Conservation (phyloP, 441 rosid genomes). For the Melastoma candidum region DNA sequence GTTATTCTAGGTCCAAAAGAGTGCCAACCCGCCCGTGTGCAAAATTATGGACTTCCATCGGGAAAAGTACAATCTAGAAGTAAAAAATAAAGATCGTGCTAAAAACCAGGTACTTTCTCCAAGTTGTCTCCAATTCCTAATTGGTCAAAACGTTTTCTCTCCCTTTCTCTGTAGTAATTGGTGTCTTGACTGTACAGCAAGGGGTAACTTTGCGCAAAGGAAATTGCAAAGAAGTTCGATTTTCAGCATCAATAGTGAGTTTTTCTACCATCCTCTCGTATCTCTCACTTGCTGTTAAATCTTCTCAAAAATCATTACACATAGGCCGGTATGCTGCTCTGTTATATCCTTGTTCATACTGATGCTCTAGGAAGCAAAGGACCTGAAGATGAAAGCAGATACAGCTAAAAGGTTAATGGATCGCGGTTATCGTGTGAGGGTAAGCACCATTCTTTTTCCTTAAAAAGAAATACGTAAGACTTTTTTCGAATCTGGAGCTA, state of each 20-base stretch:
- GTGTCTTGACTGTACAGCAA: conserved; percentile 29
- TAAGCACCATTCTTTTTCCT: conserved; percentile 19
- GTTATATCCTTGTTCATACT: conserved; percentile 1
- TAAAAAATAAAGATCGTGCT: conserved; percentile 40
- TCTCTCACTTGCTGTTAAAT: conserved; percentile 1
- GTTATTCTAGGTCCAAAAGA: conserved; percentile 33
- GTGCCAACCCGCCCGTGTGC: conserved; percentile 54
- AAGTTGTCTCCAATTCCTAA: conserved; percentile 3
- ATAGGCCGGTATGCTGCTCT: conserved; percentile 2
- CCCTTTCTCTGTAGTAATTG: conserved; percentile 2
- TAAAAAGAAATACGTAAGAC: background rate
- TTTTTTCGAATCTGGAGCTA: background rate
- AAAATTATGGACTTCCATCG: conserved; percentile 48
- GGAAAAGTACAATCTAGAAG: conserved; percentile 26
- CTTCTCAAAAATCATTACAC: background rate
- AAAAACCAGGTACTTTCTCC: conserved; percentile 40
- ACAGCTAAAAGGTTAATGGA: conserved; percentile 54
- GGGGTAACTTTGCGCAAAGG: conserved; percentile 42
- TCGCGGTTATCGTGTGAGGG: conserved; percentile 91
- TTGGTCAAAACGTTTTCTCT: conserved; percentile 7
- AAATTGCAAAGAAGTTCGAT: conserved; percentile 62
- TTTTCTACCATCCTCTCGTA: conserved; percentile 8
- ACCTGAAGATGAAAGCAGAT: conserved; percentile 68
- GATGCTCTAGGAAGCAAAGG: conserved; percentile 62
- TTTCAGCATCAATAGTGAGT: conserved; percentile 73